Evolutionary conservation across 148 eudicot species (phyloP), one percentile per base, ranked within the genome.

Genomic region (Dysphania ambrosioides): DNA sequence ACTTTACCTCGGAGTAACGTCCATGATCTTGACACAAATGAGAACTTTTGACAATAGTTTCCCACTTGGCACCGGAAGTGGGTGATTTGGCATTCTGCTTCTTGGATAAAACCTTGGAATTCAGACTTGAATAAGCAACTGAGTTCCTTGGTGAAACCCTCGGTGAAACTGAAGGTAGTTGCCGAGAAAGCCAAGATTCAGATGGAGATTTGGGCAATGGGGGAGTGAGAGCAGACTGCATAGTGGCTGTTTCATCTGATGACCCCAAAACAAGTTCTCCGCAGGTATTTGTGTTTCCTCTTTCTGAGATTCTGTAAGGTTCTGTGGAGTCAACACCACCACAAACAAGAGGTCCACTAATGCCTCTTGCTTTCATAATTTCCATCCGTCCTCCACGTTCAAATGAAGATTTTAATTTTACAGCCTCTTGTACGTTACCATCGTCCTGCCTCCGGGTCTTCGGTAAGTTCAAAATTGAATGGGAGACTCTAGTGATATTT

Each of bases 201-300:
- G 99, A 92, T 11, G 99, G 99, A 0, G 99, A 92, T 78, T 90
- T 92, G 13, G 99, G 99, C 76, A 95, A 75, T n/a, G 99, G 99
- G 19, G 99, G 99, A 57, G 86, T 84, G 30, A 80, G 83, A 8
- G 88, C 76, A 19, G 92, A 79, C 78, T 73, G 79, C 26, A 62
- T 58, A 66, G 73, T 42, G 71, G 56, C 53, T 62, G 66, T 38
- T 42, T 81, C 81, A 67, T 72, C 83, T 15, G 64, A 72, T 21
- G 71, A 27, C 15, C 66, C 79, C 53, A 70, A 21, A 57, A 72
- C 78, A 34, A 76, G 73, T 29, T 79, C 82, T 51, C 79, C 77
- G 67, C 75, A 73, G 34, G 73, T 72, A 60, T 76, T 78, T 66
- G 69, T 27, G 19, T 74, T 75, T 35, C 73, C 73, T 35, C 58